phyloP scores from a whole-genome alignment of 2,329 filamentous ascomycete species.

The Thelonectria rubi region DNA sequence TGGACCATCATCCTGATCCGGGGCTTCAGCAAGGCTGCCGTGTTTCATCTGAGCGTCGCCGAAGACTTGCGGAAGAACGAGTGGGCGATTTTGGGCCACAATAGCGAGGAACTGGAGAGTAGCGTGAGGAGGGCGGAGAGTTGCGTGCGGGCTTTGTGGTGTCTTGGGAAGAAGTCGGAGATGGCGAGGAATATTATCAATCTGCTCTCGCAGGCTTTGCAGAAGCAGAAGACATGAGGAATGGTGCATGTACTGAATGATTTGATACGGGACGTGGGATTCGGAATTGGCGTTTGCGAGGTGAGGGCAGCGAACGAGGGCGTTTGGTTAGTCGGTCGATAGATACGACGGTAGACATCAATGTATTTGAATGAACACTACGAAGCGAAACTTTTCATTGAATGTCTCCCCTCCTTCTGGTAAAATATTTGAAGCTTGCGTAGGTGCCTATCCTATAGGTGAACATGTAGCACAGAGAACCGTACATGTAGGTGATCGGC shows the following conservation, averaged over 20 bases:
- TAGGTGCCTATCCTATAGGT: too few species aligned
- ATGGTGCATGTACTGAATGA: background rate
- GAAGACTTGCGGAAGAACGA: slow-evolving; percentile 36
- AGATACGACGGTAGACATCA: too few species aligned
- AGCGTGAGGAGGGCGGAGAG: slow-evolving; percentile 52
- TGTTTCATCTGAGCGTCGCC: slow-evolving; percentile 47
- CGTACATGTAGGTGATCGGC: too few species aligned
- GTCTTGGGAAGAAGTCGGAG: slow-evolving; percentile 64
- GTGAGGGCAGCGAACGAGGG: background rate
- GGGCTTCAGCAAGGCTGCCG: slow-evolving; percentile 58
- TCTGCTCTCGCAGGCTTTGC: slow-evolving; percentile 20
- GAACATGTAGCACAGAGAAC: too few species aligned
- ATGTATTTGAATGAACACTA: too few species aligned
- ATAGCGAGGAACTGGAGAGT: slow-evolving; percentile 39
- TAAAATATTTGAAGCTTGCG: too few species aligned
- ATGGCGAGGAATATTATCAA: slow-evolving; percentile 45
- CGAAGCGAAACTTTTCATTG: too few species aligned
- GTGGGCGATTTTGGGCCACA: slow-evolving; percentile 32
- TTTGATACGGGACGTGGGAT: background rate
- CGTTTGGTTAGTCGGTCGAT: background rate
- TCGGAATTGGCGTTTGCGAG: background rate
- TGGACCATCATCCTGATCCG: slow-evolving; percentile 65
- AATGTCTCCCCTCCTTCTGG: too few species aligned
- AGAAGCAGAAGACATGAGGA: background rate
- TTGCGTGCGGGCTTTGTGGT: slow-evolving; percentile 62